phyloP scores from a whole-genome alignment of 768 basidiomycete species.

The Gelatoporia subvermispora region DNA sequence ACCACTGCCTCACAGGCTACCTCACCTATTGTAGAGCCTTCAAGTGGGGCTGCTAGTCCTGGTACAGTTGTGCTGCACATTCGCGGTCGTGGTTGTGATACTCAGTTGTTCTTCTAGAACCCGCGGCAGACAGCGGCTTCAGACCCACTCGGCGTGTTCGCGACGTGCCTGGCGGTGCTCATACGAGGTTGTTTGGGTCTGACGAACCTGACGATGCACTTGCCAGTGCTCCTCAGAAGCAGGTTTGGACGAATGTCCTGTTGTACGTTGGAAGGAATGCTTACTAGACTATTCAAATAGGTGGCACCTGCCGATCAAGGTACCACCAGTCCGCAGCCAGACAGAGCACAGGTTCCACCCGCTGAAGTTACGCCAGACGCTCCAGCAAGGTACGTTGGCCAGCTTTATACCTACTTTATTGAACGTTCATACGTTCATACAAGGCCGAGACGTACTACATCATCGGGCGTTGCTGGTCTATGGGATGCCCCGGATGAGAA shows the following conservation, averaged over 20 bases:
- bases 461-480: conserved; percentile 33
- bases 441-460: conserved; percentile 42
- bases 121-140: conserved; percentile 32
- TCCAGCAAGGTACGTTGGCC: neutral
- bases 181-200: conserved; percentile 43
- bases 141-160: conserved; percentile 57
- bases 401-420: neutral
- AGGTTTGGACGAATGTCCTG: too few species aligned
- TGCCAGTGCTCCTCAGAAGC: conserved; percentile 46
- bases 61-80: too few species aligned
- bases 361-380: neutral
- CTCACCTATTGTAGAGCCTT: neutral
- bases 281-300: too few species aligned
- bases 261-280: too few species aligned
- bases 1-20: neutral
- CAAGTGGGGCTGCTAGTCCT: too few species aligned
- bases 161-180: conserved; percentile 47
- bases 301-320: neutral
- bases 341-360: neutral
- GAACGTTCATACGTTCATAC: conserved; percentile 29
- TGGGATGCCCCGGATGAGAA: conserved; percentile 30
- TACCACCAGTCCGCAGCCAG: neutral
- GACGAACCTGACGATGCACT: conserved; percentile 46
- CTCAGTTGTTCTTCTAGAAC: conserved; percentile 7
- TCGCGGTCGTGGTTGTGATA: too few species aligned